Conservation (phyloP, 805 yeast species). For the Metschnikowia santaceciliae region DNA sequence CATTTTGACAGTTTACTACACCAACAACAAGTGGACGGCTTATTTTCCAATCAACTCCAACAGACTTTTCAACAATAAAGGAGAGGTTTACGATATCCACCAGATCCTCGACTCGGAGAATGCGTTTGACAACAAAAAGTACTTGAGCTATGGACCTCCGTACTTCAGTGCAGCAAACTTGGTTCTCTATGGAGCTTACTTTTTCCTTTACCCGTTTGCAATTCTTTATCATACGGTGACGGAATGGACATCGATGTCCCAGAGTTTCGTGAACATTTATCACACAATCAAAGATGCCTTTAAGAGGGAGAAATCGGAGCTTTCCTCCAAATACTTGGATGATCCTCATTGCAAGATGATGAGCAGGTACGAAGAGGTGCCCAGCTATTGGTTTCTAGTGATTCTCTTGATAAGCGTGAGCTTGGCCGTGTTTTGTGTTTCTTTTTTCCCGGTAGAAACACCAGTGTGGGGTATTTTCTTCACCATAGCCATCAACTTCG, state of each 20-base stretch:
- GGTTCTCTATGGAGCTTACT: conserved; percentile 54
- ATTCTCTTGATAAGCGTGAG: conserved; percentile 45
- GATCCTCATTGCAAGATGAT: conserved; percentile 60
- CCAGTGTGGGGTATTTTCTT: conserved; percentile 63
- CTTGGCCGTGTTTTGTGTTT: conserved; percentile 42
- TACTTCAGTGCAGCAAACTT: conserved; percentile 61
- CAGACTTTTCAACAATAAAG: conserved; percentile 49
- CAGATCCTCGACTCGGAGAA: conserved; percentile 42
- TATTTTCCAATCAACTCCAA: conserved; percentile 53
- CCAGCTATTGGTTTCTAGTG: conserved; percentile 64
- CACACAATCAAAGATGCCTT: conserved; percentile 28
- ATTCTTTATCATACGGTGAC: conserved; percentile 45
- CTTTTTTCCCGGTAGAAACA: conserved; percentile 48
- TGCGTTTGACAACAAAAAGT: conserved; percentile 43
- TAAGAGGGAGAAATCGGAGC: conserved; percentile 2
- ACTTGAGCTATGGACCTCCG: conserved; percentile 59
- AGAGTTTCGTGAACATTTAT: conserved; percentile 34
- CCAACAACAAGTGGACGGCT: conserved; percentile 48
- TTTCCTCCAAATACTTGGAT: conserved; percentile 19
- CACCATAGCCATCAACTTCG: conserved; percentile 50
- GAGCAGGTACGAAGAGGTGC: conserved; percentile 61
- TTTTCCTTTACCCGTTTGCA: conserved; percentile 54
- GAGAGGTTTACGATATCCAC: conserved; percentile 43
- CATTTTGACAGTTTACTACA: conserved; percentile 36
- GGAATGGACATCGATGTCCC: conserved; percentile 42